These are phyloP conservation scores for Thraustochytrium striatum DNA, from an alignment of 352 stramenopile genomes.

Conservation along the genomic window DNA sequence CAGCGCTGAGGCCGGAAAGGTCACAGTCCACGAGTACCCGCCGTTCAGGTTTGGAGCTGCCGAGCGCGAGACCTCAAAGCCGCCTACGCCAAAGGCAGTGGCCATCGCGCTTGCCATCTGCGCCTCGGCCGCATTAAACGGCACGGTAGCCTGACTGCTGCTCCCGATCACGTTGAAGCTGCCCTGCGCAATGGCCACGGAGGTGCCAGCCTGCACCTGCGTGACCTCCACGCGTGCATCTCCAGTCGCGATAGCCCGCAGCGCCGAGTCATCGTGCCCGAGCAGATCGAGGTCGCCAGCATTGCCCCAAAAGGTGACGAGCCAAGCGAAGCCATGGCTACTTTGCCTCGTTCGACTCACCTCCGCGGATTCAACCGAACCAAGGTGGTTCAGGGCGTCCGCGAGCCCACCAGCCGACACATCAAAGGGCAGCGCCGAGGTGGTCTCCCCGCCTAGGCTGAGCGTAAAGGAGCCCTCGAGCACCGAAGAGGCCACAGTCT, in stretches of 20 bases:
- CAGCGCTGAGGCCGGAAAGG: neutral
- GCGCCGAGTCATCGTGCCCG: neutral
- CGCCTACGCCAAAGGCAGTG: neutral
- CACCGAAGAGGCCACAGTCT: neutral
- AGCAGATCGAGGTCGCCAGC: constrained; percentile 36
- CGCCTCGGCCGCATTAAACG: neutral
- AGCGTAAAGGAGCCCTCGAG: constrained; percentile 17
- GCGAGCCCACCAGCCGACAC: neutral
- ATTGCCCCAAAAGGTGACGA: constrained; percentile 40
- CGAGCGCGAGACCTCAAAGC: neutral
- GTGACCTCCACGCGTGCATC: neutral
- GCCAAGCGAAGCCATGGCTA: neutral
- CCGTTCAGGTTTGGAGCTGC: constrained; percentile 13
- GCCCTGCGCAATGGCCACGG: neutral
- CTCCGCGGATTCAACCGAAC: neutral
- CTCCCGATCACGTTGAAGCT: neutral
- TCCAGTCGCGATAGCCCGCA: neutral
- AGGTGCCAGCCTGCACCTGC: neutral
- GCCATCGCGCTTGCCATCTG: neutral
- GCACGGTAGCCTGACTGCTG: neutral
- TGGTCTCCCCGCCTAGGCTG: neutral
- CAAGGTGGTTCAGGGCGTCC: constrained; percentile 1
- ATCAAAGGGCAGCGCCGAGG: neutral
- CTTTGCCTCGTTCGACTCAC: neutral
- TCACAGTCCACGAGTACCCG: constrained; percentile 8